These are phyloP conservation scores for Kwoniella europaea DNA, from an alignment of 768 basidiomycete genomes.

Conservation along the genomic window DNA sequence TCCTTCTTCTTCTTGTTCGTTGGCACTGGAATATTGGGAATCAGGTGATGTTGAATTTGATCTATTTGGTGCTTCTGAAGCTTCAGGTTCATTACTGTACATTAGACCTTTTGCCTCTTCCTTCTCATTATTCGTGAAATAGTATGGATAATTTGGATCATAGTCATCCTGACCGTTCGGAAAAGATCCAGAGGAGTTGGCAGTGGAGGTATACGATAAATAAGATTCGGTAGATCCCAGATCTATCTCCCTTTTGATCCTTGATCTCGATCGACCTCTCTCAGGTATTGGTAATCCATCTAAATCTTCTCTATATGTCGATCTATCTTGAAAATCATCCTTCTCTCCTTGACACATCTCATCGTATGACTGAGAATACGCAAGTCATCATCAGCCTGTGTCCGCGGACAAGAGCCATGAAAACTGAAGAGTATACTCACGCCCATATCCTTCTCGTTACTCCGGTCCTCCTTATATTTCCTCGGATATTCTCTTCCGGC, in stretches of 20 bases:
- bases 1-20: not conserved
- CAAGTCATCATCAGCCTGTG: too few relatives aligned
- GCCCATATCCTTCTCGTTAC: not conserved
- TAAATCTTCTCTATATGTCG: constrained; percentile 9
- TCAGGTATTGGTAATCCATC: constrained; percentile 5
- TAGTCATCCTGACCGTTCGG: not conserved
- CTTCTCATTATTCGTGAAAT: not conserved
- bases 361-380: not conserved
- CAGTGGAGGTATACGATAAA: not conserved
- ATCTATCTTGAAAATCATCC: not conserved
- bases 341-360: not conserved
- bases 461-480: not conserved
- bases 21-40: not conserved
- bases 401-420: too few relatives aligned
- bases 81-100: too few relatives aligned
- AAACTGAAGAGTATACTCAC: not conserved
- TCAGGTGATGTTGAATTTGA: not conserved
- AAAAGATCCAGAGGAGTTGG: not conserved
- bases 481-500: constrained; percentile 1
- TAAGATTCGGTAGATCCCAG: not conserved
- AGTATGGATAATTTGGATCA: too few relatives aligned
- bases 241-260: not conserved
- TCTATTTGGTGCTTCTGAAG: not conserved
- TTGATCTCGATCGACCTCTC: constrained; percentile 4
- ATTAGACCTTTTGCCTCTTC: not conserved